These are phyloP conservation scores for Turritis glabra DNA, from an alignment of 345 rosid species.

Conservation along the genomic window DNA sequence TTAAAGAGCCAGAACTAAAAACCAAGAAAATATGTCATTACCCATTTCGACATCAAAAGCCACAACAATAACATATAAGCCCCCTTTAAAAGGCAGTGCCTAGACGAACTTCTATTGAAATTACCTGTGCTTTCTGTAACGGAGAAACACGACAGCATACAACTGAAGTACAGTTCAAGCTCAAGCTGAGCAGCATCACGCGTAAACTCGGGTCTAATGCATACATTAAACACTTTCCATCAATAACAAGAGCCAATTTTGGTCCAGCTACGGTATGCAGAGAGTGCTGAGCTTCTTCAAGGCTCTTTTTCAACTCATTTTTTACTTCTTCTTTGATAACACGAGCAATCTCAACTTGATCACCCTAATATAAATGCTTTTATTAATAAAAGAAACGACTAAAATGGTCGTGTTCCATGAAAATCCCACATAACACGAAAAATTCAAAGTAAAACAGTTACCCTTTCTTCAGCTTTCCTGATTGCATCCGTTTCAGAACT, in stretches of 20 bases:
- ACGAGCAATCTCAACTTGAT: conserved; percentile 88
- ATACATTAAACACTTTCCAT: conserved; percentile 97
- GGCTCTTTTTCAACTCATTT: conserved; percentile 68
- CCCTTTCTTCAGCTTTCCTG: conserved; percentile 89
- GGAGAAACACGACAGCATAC: conserved; percentile 99
- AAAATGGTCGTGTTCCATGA: conserved; percentile 1
- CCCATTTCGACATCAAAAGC: background rate
- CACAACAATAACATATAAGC: background rate
- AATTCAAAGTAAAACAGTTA: conserved; percentile 40
- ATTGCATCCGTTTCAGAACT: conserved; percentile 93
- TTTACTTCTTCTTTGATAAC: conserved; percentile 87
- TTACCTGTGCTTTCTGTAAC: conserved; percentile 97
- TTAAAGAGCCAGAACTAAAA: conserved; percentile 1
- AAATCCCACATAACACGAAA: conserved; percentile 1
- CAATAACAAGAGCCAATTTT: conserved; percentile 84
- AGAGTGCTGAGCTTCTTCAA: conserved; percentile 78
- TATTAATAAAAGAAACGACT: background rate
- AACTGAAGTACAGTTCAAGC: conserved; percentile 94
- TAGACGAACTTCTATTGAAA: background rate
- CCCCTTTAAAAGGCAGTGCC: background rate
- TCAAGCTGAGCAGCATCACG: conserved; percentile 78
- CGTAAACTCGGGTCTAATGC: conserved; percentile 92
- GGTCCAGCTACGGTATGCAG: conserved; percentile 63
- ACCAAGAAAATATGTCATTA: background rate
- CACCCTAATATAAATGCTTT: conserved; percentile 57